Conservation (phyloP, 2,329 filamentous ascomycete species). For the Epichloe festucae region DNA sequence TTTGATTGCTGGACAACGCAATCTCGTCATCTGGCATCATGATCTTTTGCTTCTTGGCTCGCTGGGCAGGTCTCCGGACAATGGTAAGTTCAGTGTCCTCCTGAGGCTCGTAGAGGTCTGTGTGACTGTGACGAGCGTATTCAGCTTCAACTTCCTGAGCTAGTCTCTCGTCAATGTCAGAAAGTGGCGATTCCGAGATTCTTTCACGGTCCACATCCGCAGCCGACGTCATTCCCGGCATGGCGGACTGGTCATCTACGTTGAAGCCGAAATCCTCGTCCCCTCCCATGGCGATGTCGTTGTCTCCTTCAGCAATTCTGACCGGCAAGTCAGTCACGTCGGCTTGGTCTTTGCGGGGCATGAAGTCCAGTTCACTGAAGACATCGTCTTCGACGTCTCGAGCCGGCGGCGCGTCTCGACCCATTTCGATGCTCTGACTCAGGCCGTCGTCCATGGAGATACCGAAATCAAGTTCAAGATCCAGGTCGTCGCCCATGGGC, state of each 20-base stretch:
- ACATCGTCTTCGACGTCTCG: conserved; percentile 58
- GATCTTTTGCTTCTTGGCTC: conserved; percentile 63
- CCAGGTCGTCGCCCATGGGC: conserved; percentile 52
- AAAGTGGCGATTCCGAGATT: conserved; percentile 58
- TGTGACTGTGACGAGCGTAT: conserved; percentile 38
- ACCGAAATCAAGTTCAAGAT: conserved; percentile 62
- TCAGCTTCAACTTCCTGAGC: conserved; percentile 47
- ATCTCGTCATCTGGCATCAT: conserved; percentile 73
- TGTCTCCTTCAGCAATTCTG: conserved; percentile 50
- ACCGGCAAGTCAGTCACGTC: conserved; percentile 46
- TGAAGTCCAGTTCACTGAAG: conserved; percentile 48
- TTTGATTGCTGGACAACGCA: conserved; percentile 60
- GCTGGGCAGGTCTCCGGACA: conserved; percentile 56
- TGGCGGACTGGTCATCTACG: conserved; percentile 44
- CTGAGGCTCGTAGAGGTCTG: conserved; percentile 48
- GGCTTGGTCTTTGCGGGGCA: conserved; percentile 38
- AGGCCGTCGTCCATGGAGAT: conserved; percentile 57
- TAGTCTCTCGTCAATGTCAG: conserved; percentile 53
- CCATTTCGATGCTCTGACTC: conserved; percentile 68
- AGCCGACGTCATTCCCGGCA: conserved; percentile 33
- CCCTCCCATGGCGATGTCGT: conserved; percentile 47
- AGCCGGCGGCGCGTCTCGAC: conserved; percentile 67
- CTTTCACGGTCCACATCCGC: conserved; percentile 41
- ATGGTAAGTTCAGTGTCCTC: conserved; percentile 45
- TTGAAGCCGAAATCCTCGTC: conserved; percentile 53